These are phyloP conservation scores for Ascochyta lentis DNA, from an alignment of 2,329 filamentous ascomycete species.

Conservation along the genomic window DNA sequence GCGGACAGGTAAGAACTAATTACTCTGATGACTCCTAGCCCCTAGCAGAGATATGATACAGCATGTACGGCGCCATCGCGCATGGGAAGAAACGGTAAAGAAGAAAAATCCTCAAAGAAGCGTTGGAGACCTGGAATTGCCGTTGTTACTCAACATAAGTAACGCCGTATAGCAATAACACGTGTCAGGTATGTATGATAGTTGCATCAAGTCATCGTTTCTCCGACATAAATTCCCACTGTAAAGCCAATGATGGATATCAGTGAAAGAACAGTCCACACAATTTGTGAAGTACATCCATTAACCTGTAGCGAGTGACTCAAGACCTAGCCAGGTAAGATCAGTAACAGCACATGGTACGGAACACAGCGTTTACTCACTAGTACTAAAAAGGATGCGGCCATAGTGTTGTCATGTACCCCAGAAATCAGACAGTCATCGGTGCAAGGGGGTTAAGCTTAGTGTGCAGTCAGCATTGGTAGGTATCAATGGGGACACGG, in stretches of 20 bases:
- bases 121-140: background rate
- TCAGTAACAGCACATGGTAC: background rate
- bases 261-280: background rate
- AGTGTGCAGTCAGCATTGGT: constrained; percentile 20
- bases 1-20: background rate
- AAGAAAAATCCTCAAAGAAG: background rate
- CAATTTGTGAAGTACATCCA: background rate
- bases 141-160: background rate
- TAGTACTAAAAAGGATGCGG: no score
- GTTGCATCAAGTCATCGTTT: background rate
- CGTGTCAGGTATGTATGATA: background rate
- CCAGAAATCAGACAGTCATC: constrained; percentile 15
- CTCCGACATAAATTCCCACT: background rate
- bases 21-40: background rate
- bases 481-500: constrained; percentile 12
- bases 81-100: background rate
- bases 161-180: background rate
- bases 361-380: constrained; percentile 1
- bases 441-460: constrained; percentile 32
- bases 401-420: constrained; percentile 8
- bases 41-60: constrained; percentile 11
- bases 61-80: constrained; percentile 9
- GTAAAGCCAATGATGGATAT: background rate
- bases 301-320: background rate
- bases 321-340: background rate